A percentile compares a stretch with the other conserved stretches of the same genome.
Evolutionary conservation across 345 rosid species (phyloP).

Genomic region (Corchorus capsularis): DNA sequence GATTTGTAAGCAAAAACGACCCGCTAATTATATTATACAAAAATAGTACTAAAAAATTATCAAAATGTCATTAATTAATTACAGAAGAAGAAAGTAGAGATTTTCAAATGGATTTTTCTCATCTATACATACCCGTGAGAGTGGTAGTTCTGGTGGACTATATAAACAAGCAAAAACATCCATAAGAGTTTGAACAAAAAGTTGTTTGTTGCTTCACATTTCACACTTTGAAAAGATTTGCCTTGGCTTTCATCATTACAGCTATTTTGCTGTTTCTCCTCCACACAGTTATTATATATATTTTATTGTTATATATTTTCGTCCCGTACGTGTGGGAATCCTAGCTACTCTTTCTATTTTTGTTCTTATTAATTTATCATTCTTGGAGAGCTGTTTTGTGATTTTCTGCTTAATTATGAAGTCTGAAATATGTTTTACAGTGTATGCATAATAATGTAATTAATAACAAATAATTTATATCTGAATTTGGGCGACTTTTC

Average conservation of each 20-base stretch:
- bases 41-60: not conserved
- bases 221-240: constrained; percentile 14
- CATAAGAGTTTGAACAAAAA: constrained; percentile 21
- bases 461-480: not conserved
- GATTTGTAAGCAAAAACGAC: constrained; percentile 38
- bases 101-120: constrained; percentile 30
- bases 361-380: too few species aligned
- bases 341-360: not conserved
- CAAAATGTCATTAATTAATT: not conserved
- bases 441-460: not conserved
- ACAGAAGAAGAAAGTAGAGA: not conserved
- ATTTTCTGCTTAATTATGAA: too few species aligned
- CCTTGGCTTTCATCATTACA: constrained; percentile 7
- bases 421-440: too few species aligned
- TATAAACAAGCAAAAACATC: constrained; percentile 10
- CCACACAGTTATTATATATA: too few species aligned
- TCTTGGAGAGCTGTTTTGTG: too few species aligned
- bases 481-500: not conserved
- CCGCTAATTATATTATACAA: not conserved
- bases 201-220: constrained; percentile 26
- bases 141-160: not conserved
- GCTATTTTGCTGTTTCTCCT: not conserved
- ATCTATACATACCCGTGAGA: constrained; percentile 24
- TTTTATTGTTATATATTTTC: too few species aligned
- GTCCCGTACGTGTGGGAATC: too few species aligned